Evolutionary conservation across 108 stramenopile genomes (phyloP).

Genomic region (Nitzschia sp.): DNA sequence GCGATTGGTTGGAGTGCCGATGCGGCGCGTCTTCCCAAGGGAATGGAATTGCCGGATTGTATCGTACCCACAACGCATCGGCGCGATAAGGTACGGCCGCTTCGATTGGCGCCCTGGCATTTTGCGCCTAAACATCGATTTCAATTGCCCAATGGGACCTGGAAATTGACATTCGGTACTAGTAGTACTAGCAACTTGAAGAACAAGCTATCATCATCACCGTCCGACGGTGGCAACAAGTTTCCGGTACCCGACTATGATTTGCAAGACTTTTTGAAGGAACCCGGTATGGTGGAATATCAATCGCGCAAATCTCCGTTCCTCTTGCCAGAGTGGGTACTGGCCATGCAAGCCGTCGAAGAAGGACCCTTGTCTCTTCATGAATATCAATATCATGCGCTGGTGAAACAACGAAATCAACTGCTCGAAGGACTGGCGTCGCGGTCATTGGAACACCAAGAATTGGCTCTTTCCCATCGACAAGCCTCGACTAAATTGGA

Average conservation of each 20-base stretch:
- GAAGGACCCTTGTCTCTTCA: constrained; percentile 6
- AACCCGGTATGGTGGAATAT: constrained; percentile 30
- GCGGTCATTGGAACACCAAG: background rate
- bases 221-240: too few species aligned
- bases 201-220: too few species aligned
- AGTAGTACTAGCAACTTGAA: background rate
- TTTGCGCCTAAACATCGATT: constrained; percentile 20
- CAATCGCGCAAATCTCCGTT: constrained; percentile 14
- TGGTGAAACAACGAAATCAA: background rate
- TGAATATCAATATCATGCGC: background rate
- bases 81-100: constrained; percentile 9
- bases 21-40: constrained; percentile 6
- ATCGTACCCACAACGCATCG: background rate
- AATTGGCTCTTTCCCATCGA: background rate
- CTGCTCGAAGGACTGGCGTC: background rate
- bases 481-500: constrained; percentile 3
- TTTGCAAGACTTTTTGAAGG: constrained; percentile 18
- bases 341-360: background rate
- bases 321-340: constrained; percentile 6
- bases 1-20: constrained; percentile 19
- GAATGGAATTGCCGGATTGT: background rate
- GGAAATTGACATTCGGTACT: constrained; percentile 13
- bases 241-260: constrained; percentile 21
- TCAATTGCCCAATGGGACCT: constrained; percentile 22
- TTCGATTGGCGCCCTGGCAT: constrained; percentile 32